Evolutionary conservation across 2,329 filamentous ascomycete species (phyloP), one percentile per base, ranked within the genome.

Genomic region (Tolypocladium pustulatum): DNA sequence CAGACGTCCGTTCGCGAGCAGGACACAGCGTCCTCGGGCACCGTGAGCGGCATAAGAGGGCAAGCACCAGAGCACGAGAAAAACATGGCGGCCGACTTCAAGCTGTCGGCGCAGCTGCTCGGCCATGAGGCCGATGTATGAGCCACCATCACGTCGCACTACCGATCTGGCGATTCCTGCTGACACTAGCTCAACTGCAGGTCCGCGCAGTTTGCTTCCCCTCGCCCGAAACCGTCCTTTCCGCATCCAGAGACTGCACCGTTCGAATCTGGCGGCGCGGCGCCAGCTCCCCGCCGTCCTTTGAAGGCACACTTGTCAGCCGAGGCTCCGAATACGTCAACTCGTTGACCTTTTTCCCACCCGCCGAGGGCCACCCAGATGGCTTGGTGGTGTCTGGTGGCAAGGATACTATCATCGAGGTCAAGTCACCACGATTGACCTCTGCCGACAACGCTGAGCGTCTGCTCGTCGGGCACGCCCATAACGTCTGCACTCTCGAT

Each of bases 71-170:
- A 36, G 30, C 20, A 34, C 57, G 37, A 15, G n/a, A 57, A 41
- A 55, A 66, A 38, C 66, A 92, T 93, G 88, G 78, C 81, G 87
- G 78, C 81, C 73, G 87, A 91, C 71, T 97, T 91, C 81, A 96
- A 93, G 82, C 85, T 99, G 69, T 96, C 94, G 62, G 91, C 93
- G 65, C 89, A 90, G 69, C 82, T 99, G 65, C 78, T 86, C 65
- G 93, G 91, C 69, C 94, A 99, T 73, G 89, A 94, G 73, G 88
- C 94, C 72, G 94, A 99, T 84, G 94, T 97, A 81, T 20, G 56
- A 25, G 34, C 25, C 52, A 12, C 10, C 22, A 30, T 32, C 30
- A n/a, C 27, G 17, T 17, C 9, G 41, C 10, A 25, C 49, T n/a
- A n/a, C 49, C 32, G 30, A n/a, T 4, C 10, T 22, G 38, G 9